A percentile compares a stretch with the other conserved stretches of the same genome.
These are phyloP conservation scores for Gossypium davidsonii DNA, from an alignment of 441 rosid species.

Conservation along the genomic window DNA sequence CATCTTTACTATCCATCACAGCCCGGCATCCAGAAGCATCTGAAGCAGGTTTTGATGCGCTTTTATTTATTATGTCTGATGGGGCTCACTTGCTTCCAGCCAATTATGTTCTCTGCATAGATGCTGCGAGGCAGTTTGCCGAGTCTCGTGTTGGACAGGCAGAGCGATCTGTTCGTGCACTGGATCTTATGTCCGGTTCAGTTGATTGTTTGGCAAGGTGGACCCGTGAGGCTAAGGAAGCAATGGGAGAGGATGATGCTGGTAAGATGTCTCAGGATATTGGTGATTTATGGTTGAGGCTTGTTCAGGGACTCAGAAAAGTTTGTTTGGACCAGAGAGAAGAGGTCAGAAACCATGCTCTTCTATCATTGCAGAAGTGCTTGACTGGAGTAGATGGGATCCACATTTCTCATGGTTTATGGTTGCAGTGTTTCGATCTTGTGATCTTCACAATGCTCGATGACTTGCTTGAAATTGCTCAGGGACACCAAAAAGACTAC, in stretches of 20 bases:
- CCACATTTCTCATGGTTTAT: constrained; percentile 48
- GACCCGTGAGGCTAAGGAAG: constrained; percentile 57
- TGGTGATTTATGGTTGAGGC: constrained; percentile 91
- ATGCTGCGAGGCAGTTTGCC: constrained; percentile 91
- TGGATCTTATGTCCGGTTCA: constrained; percentile 84
- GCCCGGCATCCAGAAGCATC: constrained; percentile 96
- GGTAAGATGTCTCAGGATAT: constrained; percentile 59
- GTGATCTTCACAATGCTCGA: constrained; percentile 84
- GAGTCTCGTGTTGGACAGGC: constrained; percentile 93
- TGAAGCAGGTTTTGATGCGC: constrained; percentile 75
- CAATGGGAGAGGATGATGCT: constrained; percentile 60
- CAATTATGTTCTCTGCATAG: constrained; percentile 69
- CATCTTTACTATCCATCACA: constrained; percentile 77
- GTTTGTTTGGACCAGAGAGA: constrained; percentile 93
- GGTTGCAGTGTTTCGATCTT: constrained; percentile 78
- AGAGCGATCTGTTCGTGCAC: constrained; percentile 63
- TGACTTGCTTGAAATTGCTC: constrained; percentile 76
- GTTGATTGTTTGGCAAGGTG: constrained; percentile 66
- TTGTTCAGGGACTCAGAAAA: constrained; percentile 82
- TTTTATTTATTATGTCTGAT: constrained; percentile 71
- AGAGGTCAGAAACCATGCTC: constrained; percentile 89
- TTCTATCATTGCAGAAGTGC: constrained; percentile 71
- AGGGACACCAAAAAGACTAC: constrained; percentile 71
- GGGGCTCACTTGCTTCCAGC: constrained; percentile 72
- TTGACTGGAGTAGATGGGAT: constrained; percentile 60